Evolutionary conservation across 1,284 basidiomycete species (phyloP).

Genomic region (Heterobasidion occidentale): DNA sequence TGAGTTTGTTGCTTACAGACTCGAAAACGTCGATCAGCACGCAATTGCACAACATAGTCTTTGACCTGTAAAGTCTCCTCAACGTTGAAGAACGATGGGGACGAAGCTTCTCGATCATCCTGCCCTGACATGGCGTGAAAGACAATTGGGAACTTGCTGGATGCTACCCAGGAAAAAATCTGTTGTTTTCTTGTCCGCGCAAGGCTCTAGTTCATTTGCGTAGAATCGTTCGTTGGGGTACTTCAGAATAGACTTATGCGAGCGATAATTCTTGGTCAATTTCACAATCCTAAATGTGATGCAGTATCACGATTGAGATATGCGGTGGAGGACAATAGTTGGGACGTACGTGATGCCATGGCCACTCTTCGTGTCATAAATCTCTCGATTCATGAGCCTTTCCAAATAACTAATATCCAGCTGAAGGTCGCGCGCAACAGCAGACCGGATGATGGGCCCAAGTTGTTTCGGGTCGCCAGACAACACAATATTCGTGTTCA

Average conservation of each 20-base stretch:
- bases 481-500: constrained; percentile 37
- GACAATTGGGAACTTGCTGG: constrained; percentile 44
- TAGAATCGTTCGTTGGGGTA: constrained; percentile 55
- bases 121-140: constrained; percentile 54
- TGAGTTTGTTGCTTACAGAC: constrained; percentile 27
- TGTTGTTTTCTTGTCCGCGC: constrained; percentile 26
- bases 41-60: constrained; percentile 31
- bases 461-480: constrained; percentile 55
- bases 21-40: constrained; percentile 22
- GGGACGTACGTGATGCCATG: constrained; percentile 30
- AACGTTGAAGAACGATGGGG: constrained; percentile 62
- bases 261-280: constrained; percentile 52
- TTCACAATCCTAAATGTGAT: constrained; percentile 42
- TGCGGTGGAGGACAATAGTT: no score
- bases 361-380: constrained; percentile 29
- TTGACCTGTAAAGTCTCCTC: constrained; percentile 49
- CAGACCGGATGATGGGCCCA: constrained; percentile 44
- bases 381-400: constrained; percentile 38
- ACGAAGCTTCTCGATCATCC: constrained; percentile 51
- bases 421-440: constrained; percentile 35
- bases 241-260: constrained; percentile 43
- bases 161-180: constrained; percentile 20
- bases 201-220: constrained; percentile 38
- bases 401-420: constrained; percentile 42
- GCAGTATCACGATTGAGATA: no score